Evolutionary conservation across 371 early-diverging fungal species (phyloP).

Genomic region (Apophysomyces trapeziformis): DNA sequence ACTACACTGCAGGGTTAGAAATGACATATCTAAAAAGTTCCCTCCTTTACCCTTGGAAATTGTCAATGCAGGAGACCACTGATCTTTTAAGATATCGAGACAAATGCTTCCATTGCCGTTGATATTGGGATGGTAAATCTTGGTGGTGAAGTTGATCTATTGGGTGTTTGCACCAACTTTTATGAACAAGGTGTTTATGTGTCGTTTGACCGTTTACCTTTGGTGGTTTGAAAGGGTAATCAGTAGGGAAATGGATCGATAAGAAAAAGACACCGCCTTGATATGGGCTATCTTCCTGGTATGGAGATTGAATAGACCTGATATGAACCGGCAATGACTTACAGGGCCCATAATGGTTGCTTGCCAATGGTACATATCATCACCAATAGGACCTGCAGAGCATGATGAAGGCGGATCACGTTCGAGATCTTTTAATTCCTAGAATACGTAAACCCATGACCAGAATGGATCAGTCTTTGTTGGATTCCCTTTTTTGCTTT

Average conservation of each 20-base stretch:
- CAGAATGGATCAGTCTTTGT: not conserved
- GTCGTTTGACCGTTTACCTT: constrained; percentile 47
- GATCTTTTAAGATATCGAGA: constrained; percentile 97
- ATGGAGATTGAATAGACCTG: not conserved
- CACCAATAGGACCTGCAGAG: constrained; percentile 92
- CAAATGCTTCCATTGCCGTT: constrained; percentile 99
- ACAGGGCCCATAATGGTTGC: constrained; percentile 97
- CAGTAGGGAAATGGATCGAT: constrained; percentile 97
- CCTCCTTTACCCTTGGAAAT: constrained; percentile 82
- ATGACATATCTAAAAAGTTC: not conserved
- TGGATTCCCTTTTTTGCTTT: not conserved
- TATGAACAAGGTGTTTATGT: too few species aligned
- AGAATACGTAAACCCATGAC: constrained; percentile 12
- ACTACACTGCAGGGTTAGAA: constrained; percentile 56
- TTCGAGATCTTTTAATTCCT: constrained; percentile 96
- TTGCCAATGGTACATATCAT: constrained; percentile 93
- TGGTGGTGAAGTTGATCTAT: constrained; percentile 93
- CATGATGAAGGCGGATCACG: constrained; percentile 95
- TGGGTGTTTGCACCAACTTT: too few species aligned
- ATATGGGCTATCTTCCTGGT: constrained; percentile 71
- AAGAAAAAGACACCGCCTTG: constrained; percentile 96
- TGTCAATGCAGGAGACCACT: constrained; percentile 99
- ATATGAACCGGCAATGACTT: constrained; percentile 37
- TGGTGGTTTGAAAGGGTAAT: constrained; percentile 99
- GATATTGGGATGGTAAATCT: constrained; percentile 99